These are phyloP conservation scores for Scytalidium sp. DNA, from an alignment of 2,329 filamentous ascomycete species.

Conservation along the genomic window DNA sequence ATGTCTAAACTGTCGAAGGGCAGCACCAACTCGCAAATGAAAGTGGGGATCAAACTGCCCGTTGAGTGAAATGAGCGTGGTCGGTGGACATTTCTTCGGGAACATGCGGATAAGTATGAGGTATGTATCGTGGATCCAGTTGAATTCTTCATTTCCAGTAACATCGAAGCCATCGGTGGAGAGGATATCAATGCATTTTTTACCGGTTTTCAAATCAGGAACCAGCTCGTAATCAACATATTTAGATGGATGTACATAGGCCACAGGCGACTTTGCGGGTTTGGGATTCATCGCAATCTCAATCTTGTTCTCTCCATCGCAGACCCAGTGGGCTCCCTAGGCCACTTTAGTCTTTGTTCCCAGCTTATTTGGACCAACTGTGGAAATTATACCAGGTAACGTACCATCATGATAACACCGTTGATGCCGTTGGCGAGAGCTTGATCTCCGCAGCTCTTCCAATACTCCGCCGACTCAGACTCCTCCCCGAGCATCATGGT, in stretches of 20 bases:
- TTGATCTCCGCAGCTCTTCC: slow-evolving; percentile 63
- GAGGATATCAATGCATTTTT: slow-evolving; percentile 49
- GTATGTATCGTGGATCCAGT: slow-evolving; percentile 73
- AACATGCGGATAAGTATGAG: slow-evolving; percentile 70
- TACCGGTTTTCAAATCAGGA: slow-evolving; percentile 52
- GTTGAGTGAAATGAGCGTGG: slow-evolving; percentile 56
- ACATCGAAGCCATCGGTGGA: slow-evolving; percentile 51
- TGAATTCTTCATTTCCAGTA: slow-evolving; percentile 50
- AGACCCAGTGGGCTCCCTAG: slow-evolving; percentile 70
- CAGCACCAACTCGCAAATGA: slow-evolving; percentile 54
- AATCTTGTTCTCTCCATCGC: slow-evolving; percentile 50
- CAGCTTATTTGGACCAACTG: neutral
- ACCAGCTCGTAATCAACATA: slow-evolving; percentile 60
- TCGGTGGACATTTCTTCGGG: slow-evolving; percentile 60
- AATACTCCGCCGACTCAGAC: slow-evolving; percentile 58
- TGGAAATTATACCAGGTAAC: slow-evolving; percentile 2
- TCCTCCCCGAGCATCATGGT: slow-evolving; percentile 71
- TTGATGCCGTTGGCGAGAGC: slow-evolving; percentile 58
- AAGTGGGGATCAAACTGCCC: slow-evolving; percentile 53
- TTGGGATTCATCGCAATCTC: slow-evolving; percentile 59
- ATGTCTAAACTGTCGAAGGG: slow-evolving; percentile 50
- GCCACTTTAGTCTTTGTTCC: slow-evolving; percentile 30
- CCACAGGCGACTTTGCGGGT: slow-evolving; percentile 60
- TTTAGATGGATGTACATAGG: slow-evolving; percentile 64
- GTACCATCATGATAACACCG: slow-evolving; percentile 63